Evolutionary conservation across 2,329 filamentous ascomycete genomes (phyloP).

Genomic region (Beauveria rudraprayagi): DNA sequence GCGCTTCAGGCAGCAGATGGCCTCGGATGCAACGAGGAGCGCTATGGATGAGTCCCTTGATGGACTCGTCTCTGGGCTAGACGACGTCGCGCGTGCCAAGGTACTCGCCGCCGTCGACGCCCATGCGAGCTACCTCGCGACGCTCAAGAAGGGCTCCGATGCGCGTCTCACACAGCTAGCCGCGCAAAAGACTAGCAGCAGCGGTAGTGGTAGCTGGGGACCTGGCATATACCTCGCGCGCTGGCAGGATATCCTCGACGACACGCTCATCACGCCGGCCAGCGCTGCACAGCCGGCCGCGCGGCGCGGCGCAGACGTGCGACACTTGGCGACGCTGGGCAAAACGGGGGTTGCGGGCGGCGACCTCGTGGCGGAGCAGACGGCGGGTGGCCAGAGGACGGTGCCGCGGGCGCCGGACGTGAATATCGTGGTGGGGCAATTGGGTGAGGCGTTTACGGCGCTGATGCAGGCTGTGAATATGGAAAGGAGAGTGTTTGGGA

Average conservation of each 20-base stretch:
- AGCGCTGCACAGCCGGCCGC: conserved; percentile 34
- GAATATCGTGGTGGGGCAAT: conserved; percentile 29
- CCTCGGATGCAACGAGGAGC: conserved; percentile 16
- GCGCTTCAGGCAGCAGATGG: conserved; percentile 43
- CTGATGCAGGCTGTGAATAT: conserved; percentile 8
- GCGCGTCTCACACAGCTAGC: conserved; percentile 51
- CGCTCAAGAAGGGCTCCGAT: conserved; percentile 45
- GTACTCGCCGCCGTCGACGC: conserved; percentile 48
- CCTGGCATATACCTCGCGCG: conserved; percentile 65
- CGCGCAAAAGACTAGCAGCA: conserved; percentile 20
- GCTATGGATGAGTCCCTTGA: conserved; percentile 33
- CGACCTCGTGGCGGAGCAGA: conserved; percentile 19
- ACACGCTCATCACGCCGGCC: conserved; percentile 59
- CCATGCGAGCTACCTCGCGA: conserved; percentile 52
- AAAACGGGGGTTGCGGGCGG: conserved; percentile 31
- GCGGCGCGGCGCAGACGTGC: conserved; percentile 46
- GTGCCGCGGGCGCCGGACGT: conserved; percentile 34
- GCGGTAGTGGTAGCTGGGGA: conserved; percentile 36
- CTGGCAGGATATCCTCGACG: conserved; percentile 65
- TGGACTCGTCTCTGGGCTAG: conserved; percentile 37
- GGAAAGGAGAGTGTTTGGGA: conserved; percentile 7
- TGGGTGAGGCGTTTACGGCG: conserved; percentile 17
- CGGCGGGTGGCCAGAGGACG: conserved; percentile 19
- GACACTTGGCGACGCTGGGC: conserved; percentile 32
- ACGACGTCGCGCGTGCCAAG: conserved; percentile 33